Percentiles rank a stretch among this genome's conserved stretches.
These are phyloP conservation scores for Phanerochaete carnosa DNA, from an alignment of 768 basidiomycete species.

Conservation along the genomic window DNA sequence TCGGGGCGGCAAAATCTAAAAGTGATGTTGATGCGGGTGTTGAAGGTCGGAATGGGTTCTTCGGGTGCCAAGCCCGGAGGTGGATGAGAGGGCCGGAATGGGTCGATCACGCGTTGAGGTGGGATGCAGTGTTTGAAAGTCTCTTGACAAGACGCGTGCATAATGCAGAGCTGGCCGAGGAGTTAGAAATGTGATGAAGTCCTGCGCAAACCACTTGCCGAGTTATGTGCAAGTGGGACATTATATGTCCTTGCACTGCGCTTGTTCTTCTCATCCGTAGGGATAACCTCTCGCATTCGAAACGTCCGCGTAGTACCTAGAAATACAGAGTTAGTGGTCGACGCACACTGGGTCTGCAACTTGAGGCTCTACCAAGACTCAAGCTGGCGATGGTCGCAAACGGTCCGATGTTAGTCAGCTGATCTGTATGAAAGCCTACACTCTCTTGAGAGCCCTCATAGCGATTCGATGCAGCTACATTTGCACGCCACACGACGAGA, in stretches of 20 bases:
- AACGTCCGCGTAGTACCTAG: slow-evolving; percentile 68
- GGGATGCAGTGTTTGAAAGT: slow-evolving; percentile 78
- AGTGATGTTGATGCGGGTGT: slow-evolving; percentile 79
- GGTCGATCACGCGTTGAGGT: slow-evolving; percentile 65
- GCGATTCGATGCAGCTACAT: slow-evolving; percentile 83
- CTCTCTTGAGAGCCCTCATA: slow-evolving; percentile 80
- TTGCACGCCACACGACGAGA: slow-evolving; percentile 60
- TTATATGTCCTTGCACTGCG: slow-evolving; percentile 73
- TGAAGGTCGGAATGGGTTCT: slow-evolving; percentile 42
- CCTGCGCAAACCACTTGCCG: slow-evolving; percentile 39
- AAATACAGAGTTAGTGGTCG: not conserved
- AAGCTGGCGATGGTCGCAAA: slow-evolving; percentile 84
- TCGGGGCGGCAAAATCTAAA: slow-evolving; percentile 87
- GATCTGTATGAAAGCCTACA: slow-evolving; percentile 82
- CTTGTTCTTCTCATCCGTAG: slow-evolving; percentile 51
- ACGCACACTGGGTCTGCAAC: not conserved
- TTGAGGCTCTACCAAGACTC: slow-evolving; percentile 53
- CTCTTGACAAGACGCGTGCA: slow-evolving; percentile 86
- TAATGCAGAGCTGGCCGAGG: slow-evolving; percentile 62
- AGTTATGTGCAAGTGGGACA: slow-evolving; percentile 75
- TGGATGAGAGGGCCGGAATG: slow-evolving; percentile 55
- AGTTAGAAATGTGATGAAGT: not conserved
- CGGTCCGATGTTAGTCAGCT: slow-evolving; percentile 77
- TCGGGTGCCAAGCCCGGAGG: slow-evolving; percentile 14
- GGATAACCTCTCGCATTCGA: slow-evolving; percentile 74